Evolutionary conservation across 1,284 basidiomycete species (phyloP).

Genomic region (Ustilago shanxiensis): DNA sequence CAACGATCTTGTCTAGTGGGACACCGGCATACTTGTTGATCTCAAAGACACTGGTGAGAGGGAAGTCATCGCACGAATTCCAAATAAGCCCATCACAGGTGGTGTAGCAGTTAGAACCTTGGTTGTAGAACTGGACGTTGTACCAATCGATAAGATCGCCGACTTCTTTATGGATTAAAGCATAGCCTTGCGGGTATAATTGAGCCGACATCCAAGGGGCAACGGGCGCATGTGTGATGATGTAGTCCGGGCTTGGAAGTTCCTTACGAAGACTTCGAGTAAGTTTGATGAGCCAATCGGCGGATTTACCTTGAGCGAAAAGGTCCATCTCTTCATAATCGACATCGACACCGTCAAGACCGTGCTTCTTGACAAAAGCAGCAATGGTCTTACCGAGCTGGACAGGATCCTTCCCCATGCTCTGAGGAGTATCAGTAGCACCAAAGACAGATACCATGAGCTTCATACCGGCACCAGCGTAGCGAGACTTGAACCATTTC

Average conservation of each 20-base stretch:
- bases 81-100: constrained; percentile 73
- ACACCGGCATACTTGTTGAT: constrained; percentile 75
- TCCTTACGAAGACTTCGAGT: constrained; percentile 71
- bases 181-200: constrained; percentile 44
- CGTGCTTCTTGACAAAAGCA: constrained; percentile 72
- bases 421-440: constrained; percentile 74
- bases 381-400: constrained; percentile 53
- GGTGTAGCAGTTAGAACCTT: constrained; percentile 31
- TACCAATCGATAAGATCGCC: constrained; percentile 71
- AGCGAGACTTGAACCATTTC: constrained; percentile 68
- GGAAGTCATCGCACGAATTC: constrained; percentile 74
- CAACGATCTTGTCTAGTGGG: constrained; percentile 74
- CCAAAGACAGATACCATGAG: constrained; percentile 70
- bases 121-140: constrained; percentile 71
- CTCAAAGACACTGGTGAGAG: constrained; percentile 75
- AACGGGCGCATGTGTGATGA: constrained; percentile 66
- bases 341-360: constrained; percentile 75
- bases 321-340: constrained; percentile 74
- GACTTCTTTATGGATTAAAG: constrained; percentile 42
- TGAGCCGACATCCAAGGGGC: constrained; percentile 49
- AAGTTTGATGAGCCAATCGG: constrained; percentile 70
- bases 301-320: constrained; percentile 35
- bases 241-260: constrained; percentile 71
- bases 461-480: constrained; percentile 72
- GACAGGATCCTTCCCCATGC: constrained; percentile 28